Evolutionary conservation across 2,329 filamentous ascomycete genomes (phyloP), one percentile per base, ranked within the genome.

Genomic region (Sporothrix mexicana): DNA sequence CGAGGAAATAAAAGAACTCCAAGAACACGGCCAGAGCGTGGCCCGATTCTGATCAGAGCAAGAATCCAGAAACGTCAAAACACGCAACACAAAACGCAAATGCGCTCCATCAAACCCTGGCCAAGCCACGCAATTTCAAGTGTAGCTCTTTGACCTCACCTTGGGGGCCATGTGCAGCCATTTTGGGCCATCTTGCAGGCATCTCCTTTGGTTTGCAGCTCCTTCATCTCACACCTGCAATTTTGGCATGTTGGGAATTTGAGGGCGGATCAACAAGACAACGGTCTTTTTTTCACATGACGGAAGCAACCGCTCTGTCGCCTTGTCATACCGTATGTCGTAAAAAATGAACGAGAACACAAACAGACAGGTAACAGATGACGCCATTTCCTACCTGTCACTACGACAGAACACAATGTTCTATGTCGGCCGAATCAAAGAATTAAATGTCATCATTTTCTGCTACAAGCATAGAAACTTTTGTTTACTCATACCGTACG

Each of bases 111-210:
- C 20, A 20, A 66, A 15, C 12, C 12, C 41, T 43, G 41, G 41
- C 41, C 61, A 64, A 47, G 61, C 61, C 61, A 64, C 41, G 61
- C n/a, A 66, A 66, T 66, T 47, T 66, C 9, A 66, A 20, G 7
- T 66, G 61, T 41, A 9, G 61, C 61, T 20, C 57, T 62, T 47
- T 45, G 20, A 9, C 61, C 36, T 47, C 41, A 17, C 17, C 55
- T 25, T 47, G 61, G n/a, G 61, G n/a, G 41, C 20, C n/a, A 23
- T 15, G 25, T 23, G 15, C 61, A 47, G 61, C 61, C n/a, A 15
- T 12, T 45, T 62, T 15, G n/a, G 20, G 41, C 30, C 10, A 7
- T 25, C 10, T 25, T 9, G n/a, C 15, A 47, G n/a, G n/a, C 36
- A n/a, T 64, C 61, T 66, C 41, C 59, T 64, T n/a, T 64, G 10